Evolutionary conservation across 345 rosid species (phyloP), one percentile per base, ranked within the genome.

Genomic region (Brassica juncea): DNA sequence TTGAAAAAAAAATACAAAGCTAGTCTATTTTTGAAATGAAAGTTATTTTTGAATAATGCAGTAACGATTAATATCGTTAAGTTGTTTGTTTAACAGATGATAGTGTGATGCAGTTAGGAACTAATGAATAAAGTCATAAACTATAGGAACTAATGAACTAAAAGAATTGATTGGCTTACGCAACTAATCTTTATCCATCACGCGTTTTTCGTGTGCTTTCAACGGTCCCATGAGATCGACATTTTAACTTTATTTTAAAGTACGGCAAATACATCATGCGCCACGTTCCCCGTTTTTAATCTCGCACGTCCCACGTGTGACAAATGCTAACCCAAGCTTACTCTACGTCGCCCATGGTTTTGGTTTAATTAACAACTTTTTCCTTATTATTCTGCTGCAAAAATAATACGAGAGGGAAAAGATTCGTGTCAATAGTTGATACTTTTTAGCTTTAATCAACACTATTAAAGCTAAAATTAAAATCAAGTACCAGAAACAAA

Each of bases 151-250:
- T 68, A 9, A 47, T 59, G 35, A 37, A 63, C 21, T 30, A 65
- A 70, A 31, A 61, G 3, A 68, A 63, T 57, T 4, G 31, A 2
- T 57, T 68, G 71, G 72, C 4, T 63, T 70, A 63, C 57, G 71
- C 67, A 74, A 80, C 79, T 74, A 44, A 21, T 60, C 34, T 52
- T 19, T 61, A 55, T 68, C 65, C 58, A 70, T 75, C 80, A 80
- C 83, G 83, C 83, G 76, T 80, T 80, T 70, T 70, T 54, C 72
- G 63, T 80, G 80, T 68, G 83, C 68, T 80, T 64, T 54, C 42
- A 4, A 42, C 44, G 73, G 83, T 69, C 57, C 80, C 55, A 58
- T 57, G 67, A 70, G 3, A 35, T 61, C 71, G 78, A 73, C 70
- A 68, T 79, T 27, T 79, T 21, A 31, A 32, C 37, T 69, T 65